phyloP scores from a whole-genome alignment of 768 basidiomycete species.

The Coprinopsis strossmayeri region DNA sequence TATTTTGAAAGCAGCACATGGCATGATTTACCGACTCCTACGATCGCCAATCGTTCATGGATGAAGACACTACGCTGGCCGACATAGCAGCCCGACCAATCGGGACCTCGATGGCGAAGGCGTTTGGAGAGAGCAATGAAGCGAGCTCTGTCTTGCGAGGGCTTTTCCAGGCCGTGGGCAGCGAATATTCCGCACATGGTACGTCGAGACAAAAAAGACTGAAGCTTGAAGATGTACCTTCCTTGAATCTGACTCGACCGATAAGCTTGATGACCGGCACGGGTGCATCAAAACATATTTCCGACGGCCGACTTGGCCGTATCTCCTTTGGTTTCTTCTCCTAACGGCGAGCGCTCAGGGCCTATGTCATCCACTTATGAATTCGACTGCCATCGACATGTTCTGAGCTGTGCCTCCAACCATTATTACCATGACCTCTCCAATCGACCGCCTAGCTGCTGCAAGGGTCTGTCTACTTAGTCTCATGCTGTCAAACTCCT shows the following conservation, averaged over 20 bases:
- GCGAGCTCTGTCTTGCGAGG: constrained; percentile 58
- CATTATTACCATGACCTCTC: constrained; percentile 24
- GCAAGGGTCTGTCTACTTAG: constrained; percentile 22
- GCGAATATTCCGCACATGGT: constrained; percentile 92
- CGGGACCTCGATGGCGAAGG: constrained; percentile 91
- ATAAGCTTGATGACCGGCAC: constrained; percentile 13
- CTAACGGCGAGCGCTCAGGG: too few species aligned
- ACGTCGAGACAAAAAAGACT: constrained; percentile 3
- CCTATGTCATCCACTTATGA: too few species aligned
- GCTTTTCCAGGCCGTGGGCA: constrained; percentile 72
- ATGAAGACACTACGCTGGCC: constrained; percentile 78
- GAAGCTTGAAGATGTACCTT: too few species aligned
- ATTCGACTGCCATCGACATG: constrained; percentile 1
- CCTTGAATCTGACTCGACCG: too few species aligned
- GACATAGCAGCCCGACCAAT: constrained; percentile 96
- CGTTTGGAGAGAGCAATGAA: constrained; percentile 85
- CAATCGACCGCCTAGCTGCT: constrained; percentile 33
- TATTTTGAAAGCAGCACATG: neutral
- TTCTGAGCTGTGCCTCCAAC: constrained; percentile 2
- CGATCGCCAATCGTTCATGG: constrained; percentile 95
- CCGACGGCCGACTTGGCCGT: too few species aligned
- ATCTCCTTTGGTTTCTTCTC: too few species aligned
- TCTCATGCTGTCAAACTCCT: neutral
- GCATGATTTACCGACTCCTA: constrained; percentile 77
- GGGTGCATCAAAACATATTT: too few species aligned